Conservation (phyloP, 192 early-diverging fungal genomes). For the Endogone sp. region DNA sequence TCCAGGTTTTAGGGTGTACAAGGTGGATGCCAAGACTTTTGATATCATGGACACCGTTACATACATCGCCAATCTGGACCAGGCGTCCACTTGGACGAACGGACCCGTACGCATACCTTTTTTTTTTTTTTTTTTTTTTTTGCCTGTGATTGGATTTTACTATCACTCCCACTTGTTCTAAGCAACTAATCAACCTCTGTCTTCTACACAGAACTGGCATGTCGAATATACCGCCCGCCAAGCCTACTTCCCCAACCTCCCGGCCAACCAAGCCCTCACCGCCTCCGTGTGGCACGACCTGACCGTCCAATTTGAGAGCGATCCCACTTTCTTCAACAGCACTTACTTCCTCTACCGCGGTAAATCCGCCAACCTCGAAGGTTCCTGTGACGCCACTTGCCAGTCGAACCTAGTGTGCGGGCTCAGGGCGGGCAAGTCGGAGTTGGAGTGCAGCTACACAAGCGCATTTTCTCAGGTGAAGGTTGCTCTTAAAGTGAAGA, state of each 20-base stretch:
- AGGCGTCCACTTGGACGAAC: slow-evolving; percentile 32
- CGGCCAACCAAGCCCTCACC: slow-evolving; percentile 22
- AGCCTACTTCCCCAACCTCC: slow-evolving; percentile 30
- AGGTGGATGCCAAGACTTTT: slow-evolving; percentile 47
- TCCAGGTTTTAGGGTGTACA: slow-evolving; percentile 54
- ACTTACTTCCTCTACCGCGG: slow-evolving; percentile 34
- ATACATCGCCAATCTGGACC: slow-evolving; percentile 44
- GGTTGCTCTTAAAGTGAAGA: too few relatives aligned
- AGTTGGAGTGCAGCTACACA: too few relatives aligned
- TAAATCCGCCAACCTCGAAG: too few relatives aligned
- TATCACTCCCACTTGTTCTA: slow-evolving; percentile 3
- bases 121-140: too few relatives aligned
- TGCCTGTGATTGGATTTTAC: slow-evolving; percentile 18
- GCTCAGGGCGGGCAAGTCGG: too few relatives aligned
- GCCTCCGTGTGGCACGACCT: slow-evolving; percentile 51
- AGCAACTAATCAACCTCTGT: too few relatives aligned
- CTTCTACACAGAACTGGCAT: slow-evolving; percentile 53
- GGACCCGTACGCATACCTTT: too few relatives aligned
- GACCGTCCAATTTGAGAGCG: slow-evolving; percentile 34
- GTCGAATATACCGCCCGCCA: slow-evolving; percentile 47
- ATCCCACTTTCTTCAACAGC: slow-evolving; percentile 31
- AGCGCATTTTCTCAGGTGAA: too few relatives aligned
- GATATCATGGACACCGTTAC: slow-evolving; percentile 50
- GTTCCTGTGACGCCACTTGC: too few relatives aligned
- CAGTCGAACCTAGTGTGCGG: too few relatives aligned